Base-by-base conservation (phyloP, 495 filamentous ascomycete genomes). In the Penicilliopsis zonata region DNA sequence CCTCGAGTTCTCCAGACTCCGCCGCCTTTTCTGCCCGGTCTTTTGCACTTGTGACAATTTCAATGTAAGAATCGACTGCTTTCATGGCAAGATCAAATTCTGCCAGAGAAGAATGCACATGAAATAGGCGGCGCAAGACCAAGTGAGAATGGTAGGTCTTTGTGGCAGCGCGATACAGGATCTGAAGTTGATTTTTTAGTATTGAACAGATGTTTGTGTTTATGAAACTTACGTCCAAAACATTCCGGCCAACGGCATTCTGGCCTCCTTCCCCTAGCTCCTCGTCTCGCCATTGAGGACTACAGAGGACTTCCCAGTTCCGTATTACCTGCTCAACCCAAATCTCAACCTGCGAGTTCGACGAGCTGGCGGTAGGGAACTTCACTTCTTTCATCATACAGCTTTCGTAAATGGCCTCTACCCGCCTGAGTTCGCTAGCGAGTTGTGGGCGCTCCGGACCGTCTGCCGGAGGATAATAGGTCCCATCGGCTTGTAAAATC, bases 101-200 rank as follows among this genome's bases (percentile, higher is more conserved):
- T 9, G 84, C 85, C 23, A 94, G 60, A 2, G 82, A 67, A 2
- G 80, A 63, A 55, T 96, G 90, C 4, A 94, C 78, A 9, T 76
- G 82, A 41, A 96, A 96, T 1, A 98, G 66, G 48, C 92, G 78
- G 33, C 88, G 67, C 18, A 98, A 59, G 32, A 96, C 76, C 14
- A 79, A 55, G 4, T 86, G 88, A 2, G 92, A 96, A 48, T 96
- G 90, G 43, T 86, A 98, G 0, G 86, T 92, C 54, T 87, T 92
- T 2, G 80, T 81, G 7, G 90, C 81, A 17, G 86, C 86, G 13
- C 80, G 74, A 44, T 94, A 94, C 7, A 95, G 61, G 17, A 84
- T 80, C 56, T 92, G 41, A 29, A 9, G 17, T 19, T n/a, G n/a
- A n/a, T n/a, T n/a, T n/a, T n/a, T n/a, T n/a, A n/a, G n/a, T n/a